Conservation (phyloP, 208 protist species). For the Herpetomonas samuelpessoai region DNA sequence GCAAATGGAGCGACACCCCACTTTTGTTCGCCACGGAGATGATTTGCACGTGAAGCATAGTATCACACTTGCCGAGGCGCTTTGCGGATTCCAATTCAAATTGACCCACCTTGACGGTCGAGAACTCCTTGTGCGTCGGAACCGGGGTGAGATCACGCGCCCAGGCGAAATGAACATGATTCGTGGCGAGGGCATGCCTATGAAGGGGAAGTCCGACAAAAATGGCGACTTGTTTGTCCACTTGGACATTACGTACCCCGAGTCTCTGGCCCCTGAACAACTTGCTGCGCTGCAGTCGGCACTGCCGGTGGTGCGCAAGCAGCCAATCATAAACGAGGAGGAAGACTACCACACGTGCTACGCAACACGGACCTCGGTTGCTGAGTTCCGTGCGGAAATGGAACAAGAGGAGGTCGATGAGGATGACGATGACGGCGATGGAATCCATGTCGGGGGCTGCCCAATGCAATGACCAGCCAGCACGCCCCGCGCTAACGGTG, state of each 20-base stretch:
- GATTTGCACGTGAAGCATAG: conserved; percentile 91
- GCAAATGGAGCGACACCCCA: conserved; percentile 89
- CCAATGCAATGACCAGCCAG: background rate
- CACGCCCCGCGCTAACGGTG: too few relatives aligned
- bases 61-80: conserved; percentile 92
- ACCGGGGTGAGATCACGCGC: conserved; percentile 61
- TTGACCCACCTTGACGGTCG: conserved; percentile 89
- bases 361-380: background rate
- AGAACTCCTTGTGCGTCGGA: conserved; percentile 76
- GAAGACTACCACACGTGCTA: background rate
- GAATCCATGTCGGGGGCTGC: background rate
- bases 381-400: background rate
- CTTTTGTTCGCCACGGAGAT: conserved; percentile 87
- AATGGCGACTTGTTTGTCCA: conserved; percentile 73
- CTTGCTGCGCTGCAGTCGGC: conserved; percentile 35
- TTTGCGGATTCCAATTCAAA: conserved; percentile 92
- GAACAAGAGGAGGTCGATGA: background rate
- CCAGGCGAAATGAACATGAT: conserved; percentile 66
- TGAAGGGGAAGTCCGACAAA: conserved; percentile 19
- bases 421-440: background rate
- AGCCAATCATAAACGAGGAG: conserved; percentile 9
- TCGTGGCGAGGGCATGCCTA: conserved; percentile 76
- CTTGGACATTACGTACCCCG: conserved; percentile 65
- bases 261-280: conserved; percentile 32
- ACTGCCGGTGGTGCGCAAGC: conserved; percentile 46